Evolutionary conservation across 495 filamentous ascomycete genomes (phyloP).

Genomic region (Aspergillus sclerotiicarbonarius): DNA sequence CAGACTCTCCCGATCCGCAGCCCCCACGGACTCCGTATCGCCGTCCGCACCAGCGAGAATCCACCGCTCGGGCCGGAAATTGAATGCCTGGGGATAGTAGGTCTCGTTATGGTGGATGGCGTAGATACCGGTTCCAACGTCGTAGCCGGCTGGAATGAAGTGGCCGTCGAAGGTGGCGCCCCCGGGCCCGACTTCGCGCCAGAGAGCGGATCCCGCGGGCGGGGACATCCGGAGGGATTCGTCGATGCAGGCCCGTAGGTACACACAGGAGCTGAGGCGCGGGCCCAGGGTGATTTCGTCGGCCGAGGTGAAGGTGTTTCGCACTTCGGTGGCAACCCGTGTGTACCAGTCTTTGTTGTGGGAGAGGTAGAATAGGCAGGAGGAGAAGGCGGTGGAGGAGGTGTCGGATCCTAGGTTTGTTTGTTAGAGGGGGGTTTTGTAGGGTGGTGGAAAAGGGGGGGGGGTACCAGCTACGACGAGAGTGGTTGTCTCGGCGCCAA

Average conservation of each 20-base stretch:
- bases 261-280: constrained; percentile 38
- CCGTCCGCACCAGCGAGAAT: not conserved
- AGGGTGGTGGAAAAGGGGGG: not conserved
- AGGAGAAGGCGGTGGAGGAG: constrained; percentile 59
- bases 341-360: constrained; percentile 43
- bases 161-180: constrained; percentile 57
- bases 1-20: not conserved
- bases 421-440: no score
- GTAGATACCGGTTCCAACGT: constrained; percentile 55
- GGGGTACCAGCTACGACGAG: constrained; percentile 30
- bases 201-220: constrained; percentile 56
- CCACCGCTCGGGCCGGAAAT: constrained; percentile 22
- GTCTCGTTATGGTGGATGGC: constrained; percentile 53
- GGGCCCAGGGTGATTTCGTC: constrained; percentile 49
- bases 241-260: constrained; percentile 56
- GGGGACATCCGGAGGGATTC: constrained; percentile 71
- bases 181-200: constrained; percentile 53
- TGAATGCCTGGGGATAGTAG: constrained; percentile 54
- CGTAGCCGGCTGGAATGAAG: constrained; percentile 49
- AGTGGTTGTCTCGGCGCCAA: constrained; percentile 57
- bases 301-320: constrained; percentile 43
- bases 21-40: not conserved
- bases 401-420: constrained; percentile 50
- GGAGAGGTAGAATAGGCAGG: constrained; percentile 65
- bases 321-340: constrained; percentile 40